Base-by-base conservation (phyloP, 768 basidiomycete genomes). In the Trametes cubensis region DNA sequence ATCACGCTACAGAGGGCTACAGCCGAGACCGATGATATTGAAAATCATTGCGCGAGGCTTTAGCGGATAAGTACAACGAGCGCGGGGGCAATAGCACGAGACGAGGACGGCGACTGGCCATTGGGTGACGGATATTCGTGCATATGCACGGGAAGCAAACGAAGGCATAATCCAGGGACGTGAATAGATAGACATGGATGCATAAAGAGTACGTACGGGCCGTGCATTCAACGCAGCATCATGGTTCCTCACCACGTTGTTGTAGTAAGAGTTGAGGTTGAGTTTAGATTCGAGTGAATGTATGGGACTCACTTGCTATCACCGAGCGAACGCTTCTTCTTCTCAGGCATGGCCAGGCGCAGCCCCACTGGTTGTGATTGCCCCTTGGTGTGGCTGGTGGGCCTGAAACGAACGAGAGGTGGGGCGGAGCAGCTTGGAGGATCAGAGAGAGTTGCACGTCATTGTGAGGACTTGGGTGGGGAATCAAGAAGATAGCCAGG, bases 371-470 rank as follows among this genome's bases (percentile, higher is more conserved):
- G 28, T 7, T 28, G 28, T 28, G 28, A 28, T 28, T 28, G 39
- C 47, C 34, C 23, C 18, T 28, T 20, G n/a, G n/a, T 26, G 17
- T 26, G 48, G 40, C 28, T 25, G 25, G 40, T 21, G 58, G 49
- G 23, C 58, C 58, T 50, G 58, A 42, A 26, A 59, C 58, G 48
- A 21, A 49, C 11, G 49, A 20, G 49, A 38, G 58, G 58, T 44
- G 38, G 2, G 57, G 57, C 44, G 57, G 57, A 42, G 58, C 58
- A 18, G 20, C 23, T 40, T 46, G 23, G 26, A 49, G 48, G 30
- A 38, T 40, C 49, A 17, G 14, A 6, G 17, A 2, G 14, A 20
- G 34, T 8, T 14, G 34, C 25, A 49, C 56, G 56, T 58, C 56
- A 58, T 58, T 5, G 13, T n/a, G 56, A 25, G 47, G 10, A 47